phyloP scores from a whole-genome alignment of 345 rosid genomes.

The Carallia pectinifolia region DNA sequence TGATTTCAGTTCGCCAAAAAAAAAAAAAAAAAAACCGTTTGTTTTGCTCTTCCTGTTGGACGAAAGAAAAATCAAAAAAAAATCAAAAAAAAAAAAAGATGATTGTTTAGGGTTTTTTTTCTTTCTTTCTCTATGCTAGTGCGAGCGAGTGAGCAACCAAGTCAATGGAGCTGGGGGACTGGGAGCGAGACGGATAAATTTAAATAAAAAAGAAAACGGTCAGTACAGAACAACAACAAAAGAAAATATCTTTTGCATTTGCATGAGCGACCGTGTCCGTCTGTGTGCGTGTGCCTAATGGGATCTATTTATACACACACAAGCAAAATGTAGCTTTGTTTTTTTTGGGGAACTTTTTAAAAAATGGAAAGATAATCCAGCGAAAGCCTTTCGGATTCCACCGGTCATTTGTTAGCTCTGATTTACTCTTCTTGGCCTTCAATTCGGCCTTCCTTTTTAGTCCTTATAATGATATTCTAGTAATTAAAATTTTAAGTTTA shows the following conservation, averaged over 20 bases:
- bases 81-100: neutral
- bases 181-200: neutral
- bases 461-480: too few species aligned
- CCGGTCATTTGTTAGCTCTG: slow-evolving; percentile 24
- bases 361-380: slow-evolving; percentile 29
- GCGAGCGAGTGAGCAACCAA: too few species aligned
- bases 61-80: neutral
- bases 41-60: slow-evolving; percentile 7
- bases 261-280: too few species aligned
- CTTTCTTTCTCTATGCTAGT: neutral
- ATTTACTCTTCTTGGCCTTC: slow-evolving; percentile 26
- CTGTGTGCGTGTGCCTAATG: too few species aligned
- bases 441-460: slow-evolving; percentile 26
- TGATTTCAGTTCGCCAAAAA: slow-evolving; percentile 6
- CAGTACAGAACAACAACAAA: neutral
- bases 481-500: too few species aligned
- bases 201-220: neutral
- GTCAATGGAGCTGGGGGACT: too few species aligned
- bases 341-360: neutral
- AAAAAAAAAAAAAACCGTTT: too few species aligned
- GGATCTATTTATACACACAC: too few species aligned
- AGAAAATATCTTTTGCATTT: neutral
- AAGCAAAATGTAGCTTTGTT: neutral
- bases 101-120: neutral
- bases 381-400: slow-evolving; percentile 34